These are phyloP conservation scores for Mollisia scopiformis DNA, from an alignment of 2,329 filamentous ascomycete species.

Conservation along the genomic window DNA sequence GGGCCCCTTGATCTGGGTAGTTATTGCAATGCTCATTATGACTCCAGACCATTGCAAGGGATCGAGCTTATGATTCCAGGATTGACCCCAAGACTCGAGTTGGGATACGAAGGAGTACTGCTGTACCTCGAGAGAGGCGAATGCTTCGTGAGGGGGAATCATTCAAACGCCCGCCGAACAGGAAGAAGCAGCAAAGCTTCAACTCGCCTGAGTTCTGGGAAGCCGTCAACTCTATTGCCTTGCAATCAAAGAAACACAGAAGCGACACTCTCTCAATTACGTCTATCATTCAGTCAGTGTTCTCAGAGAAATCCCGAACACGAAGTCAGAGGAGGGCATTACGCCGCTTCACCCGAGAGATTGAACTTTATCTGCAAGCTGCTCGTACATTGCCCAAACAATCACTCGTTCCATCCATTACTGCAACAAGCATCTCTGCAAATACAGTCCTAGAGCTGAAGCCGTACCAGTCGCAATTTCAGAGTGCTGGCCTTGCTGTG, in stretches of 20 bases:
- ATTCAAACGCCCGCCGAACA: background rate
- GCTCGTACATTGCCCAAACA: constrained; percentile 42
- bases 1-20: constrained; percentile 23
- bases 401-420: constrained; percentile 32
- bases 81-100: constrained; percentile 18
- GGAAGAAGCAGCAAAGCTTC: background rate
- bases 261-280: constrained; percentile 14
- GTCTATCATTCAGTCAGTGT: constrained; percentile 23
- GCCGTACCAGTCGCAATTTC: constrained; percentile 57
- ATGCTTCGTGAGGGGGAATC: background rate
- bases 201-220: constrained; percentile 11
- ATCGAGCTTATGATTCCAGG: constrained; percentile 25
- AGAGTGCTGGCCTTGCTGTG: constrained; percentile 56
- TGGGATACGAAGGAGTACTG: constrained; percentile 1
- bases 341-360: constrained; percentile 44
- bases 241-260: constrained; percentile 4
- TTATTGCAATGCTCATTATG: constrained; percentile 5
- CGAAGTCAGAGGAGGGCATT: constrained; percentile 48
- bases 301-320: constrained; percentile 40
- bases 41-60: background rate
- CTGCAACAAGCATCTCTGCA: constrained; percentile 40
- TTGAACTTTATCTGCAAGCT: constrained; percentile 46
- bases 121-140: background rate
- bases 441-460: constrained; percentile 56
- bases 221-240: constrained; percentile 7